phyloP scores from a whole-genome alignment of 371 early-diverging fungal genomes.

The Rhizopus stolonifer region DNA sequence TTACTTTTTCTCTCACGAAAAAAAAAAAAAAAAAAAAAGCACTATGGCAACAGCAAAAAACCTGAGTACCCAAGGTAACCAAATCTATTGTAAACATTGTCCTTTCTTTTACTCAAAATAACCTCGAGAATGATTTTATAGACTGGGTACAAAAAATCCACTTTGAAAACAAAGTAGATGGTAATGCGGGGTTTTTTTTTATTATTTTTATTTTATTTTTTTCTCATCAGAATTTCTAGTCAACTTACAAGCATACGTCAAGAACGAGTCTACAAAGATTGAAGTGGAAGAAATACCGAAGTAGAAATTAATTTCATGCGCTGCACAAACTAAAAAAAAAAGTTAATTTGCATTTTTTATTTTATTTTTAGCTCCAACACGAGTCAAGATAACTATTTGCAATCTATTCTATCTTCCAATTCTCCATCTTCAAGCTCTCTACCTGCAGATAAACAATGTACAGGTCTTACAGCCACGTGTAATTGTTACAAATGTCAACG shows the following conservation, averaged over 20 bases:
- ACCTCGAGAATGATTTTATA: conserved; percentile 6
- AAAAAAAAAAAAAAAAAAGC: neutral
- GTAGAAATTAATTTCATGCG: conserved; percentile 4
- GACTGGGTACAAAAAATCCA: conserved; percentile 45
- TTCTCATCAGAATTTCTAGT: conserved; percentile 31
- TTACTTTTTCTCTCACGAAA: no score
- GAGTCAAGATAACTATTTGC: conserved; percentile 21
- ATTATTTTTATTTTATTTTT: no score
- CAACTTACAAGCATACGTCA: conserved; percentile 28
- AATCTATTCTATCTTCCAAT: conserved; percentile 21
- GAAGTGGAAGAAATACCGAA: conserved; percentile 31
- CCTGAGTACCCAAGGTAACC: neutral
- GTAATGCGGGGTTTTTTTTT: conserved; percentile 23
- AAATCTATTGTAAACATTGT: neutral
- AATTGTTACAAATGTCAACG: conserved; percentile 47
- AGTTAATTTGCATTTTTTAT: no score
- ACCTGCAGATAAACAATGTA: conserved; percentile 13
- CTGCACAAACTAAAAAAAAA: neutral
- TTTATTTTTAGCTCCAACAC: conserved; percentile 6
- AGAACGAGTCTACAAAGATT: conserved; percentile 38
- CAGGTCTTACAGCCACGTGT: conserved; percentile 24
- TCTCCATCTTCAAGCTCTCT: conserved; percentile 5
- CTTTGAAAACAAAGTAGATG: conserved; percentile 37
- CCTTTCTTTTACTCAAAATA: neutral
- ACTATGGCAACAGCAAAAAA: neutral